Evolutionary conservation across 1,139 yeast genomes (phyloP).

Genomic region (Hansenula lynferdii): DNA sequence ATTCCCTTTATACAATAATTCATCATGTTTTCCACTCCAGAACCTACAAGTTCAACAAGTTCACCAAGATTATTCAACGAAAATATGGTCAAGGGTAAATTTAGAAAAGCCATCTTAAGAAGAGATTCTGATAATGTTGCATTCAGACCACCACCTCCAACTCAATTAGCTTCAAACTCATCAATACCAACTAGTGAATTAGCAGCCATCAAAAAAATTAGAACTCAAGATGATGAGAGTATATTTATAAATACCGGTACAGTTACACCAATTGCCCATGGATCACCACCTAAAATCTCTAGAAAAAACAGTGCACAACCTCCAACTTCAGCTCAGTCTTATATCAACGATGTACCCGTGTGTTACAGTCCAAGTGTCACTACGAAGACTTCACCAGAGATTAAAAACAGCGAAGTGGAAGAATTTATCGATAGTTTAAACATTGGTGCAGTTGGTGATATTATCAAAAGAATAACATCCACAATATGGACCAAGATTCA

Average conservation of each 20-base stretch:
- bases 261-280: neutral
- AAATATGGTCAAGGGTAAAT: constrained; percentile 2
- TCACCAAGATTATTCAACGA: too few species aligned
- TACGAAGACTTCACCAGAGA: neutral
- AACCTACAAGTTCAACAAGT: too few species aligned
- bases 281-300: neutral
- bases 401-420: constrained; percentile 8
- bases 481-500: constrained; percentile 6
- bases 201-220: too few species aligned
- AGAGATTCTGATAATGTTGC: constrained; percentile 5
- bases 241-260: constrained; percentile 5
- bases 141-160: neutral
- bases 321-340: neutral
- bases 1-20: too few species aligned
- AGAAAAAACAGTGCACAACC: neutral
- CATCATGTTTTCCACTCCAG: too few species aligned
- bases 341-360: neutral
- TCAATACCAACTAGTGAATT: too few species aligned
- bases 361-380: neutral
- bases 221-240: constrained; percentile 10
- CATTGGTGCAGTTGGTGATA: constrained; percentile 4
- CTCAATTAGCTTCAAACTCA: neutral
- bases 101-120: constrained; percentile 7
- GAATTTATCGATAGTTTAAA: constrained; percentile 13
- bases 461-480: constrained; percentile 2